Evolutionary conservation across 176 grass and related monocot species (phyloP), one percentile per base, ranked within the genome.

Genomic region (Echinochloa phyllopogon): DNA sequence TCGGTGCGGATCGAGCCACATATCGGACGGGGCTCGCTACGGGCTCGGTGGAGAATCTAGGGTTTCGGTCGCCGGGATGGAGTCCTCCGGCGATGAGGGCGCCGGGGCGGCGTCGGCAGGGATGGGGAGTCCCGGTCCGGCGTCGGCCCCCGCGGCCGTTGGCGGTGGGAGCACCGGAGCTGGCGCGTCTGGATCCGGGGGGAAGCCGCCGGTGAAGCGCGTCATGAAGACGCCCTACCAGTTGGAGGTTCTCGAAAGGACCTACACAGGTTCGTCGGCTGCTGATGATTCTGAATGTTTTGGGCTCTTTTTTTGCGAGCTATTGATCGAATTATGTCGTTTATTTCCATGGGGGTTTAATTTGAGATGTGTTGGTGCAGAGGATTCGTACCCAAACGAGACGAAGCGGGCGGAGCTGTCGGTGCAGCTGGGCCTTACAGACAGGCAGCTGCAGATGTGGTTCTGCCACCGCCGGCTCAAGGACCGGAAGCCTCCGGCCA

Each of bases 141-240:
- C 40, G 15, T 64, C 66, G 11, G 58, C 50, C 0, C 27, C 50
- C 45, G 55, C 88, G 11, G 72, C 77, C 38, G 77, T 45, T 75
- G 80, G 94, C 12, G 63, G 71, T 20, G 85, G 48, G 42, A 53
- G 79, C 5, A 76, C 71, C 59, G 87, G 42, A 18, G 45, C 82
- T 6, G 80, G 80, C 1, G 82, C 86, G 10, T 90, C 89, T 18
- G 84, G 91, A 83, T 88, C 86, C 77, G 66, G 80, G 33, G 93
- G 84, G n/a, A 93, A 88, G 68, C 79, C 76, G 25, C 17, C 89
- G 36, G 37, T 87, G 12, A 99, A 96, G 75, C 88, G 96, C 44
- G 86, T 95, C 47, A 99, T 99, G 96, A 99, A 99, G 91, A 99
- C 89, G 66, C 96, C 93, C 72, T 99, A 95, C 70, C 96, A 99